A percentile compares a stretch with the other conserved stretches of the same genome.
Conservation (phyloP, 768 basidiomycete species). For the Mycena rebaudengoi region DNA sequence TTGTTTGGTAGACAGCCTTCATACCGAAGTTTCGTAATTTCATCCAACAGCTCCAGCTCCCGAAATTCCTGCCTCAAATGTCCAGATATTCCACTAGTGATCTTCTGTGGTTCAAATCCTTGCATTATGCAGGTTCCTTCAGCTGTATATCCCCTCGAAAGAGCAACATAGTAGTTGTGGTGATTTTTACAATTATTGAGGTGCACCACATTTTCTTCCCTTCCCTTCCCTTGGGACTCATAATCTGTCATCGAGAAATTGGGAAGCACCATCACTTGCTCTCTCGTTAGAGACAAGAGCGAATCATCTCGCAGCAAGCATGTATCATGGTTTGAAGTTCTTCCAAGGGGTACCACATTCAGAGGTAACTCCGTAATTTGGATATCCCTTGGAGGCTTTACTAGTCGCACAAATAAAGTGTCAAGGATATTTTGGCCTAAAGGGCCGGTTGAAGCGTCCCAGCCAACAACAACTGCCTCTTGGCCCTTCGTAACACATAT, state of each 20-base stretch:
- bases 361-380: not conserved
- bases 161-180: not conserved
- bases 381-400: too few relatives aligned
- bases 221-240: not conserved
- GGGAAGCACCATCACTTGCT: not conserved
- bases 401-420: not conserved
- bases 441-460: not conserved
- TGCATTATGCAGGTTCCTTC: not conserved
- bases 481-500: not conserved
- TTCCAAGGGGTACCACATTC: not conserved
- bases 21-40: not conserved
- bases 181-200: not conserved
- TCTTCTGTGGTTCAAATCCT: not conserved
- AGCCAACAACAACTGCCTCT: not conserved
- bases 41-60: conserved; percentile 3
- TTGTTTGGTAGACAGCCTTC: not conserved
- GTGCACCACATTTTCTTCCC: not conserved
- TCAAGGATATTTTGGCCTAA: not conserved
- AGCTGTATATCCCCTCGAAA: not conserved
- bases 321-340: not conserved
- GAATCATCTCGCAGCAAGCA: not conserved
- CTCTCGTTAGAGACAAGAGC: not conserved
- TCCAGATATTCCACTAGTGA: not conserved
- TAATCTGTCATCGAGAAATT: conserved; percentile 5
- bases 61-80: conserved; percentile 1